Percentiles rank a stretch among this genome's conserved stretches.
Evolutionary conservation across 148 eudicot species (phyloP).

Genomic region (Talinum fruticosum): DNA sequence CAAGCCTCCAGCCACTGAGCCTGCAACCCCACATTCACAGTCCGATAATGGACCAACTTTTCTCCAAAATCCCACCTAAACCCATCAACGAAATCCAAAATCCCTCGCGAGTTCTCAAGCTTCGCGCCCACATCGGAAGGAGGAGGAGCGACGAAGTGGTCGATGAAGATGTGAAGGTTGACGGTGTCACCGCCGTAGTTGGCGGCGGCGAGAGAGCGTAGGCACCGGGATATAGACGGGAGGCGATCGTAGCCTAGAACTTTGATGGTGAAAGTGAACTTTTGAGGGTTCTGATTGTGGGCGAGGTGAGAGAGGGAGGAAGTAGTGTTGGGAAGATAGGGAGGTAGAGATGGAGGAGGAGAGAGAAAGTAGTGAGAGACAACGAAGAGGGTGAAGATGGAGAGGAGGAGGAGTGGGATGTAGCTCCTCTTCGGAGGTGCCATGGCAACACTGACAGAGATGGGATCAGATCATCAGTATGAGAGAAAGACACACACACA

Average conservation of each 20-base stretch:
- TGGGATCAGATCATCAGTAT: neutral
- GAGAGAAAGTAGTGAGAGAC: slow-evolving; percentile 18
- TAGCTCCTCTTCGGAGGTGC: slow-evolving; percentile 18
- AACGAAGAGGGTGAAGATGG: slow-evolving; percentile 8
- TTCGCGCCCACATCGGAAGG: slow-evolving; percentile 32
- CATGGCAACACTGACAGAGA: neutral
- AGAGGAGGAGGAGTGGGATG: slow-evolving; percentile 12
- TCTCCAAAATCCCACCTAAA: slow-evolving; percentile 63
- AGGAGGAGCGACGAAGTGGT: slow-evolving; percentile 42
- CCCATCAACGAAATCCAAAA: slow-evolving; percentile 65
- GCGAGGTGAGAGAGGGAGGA: slow-evolving; percentile 17
- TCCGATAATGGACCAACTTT: slow-evolving; percentile 78
- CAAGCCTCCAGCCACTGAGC: slow-evolving; percentile 97
- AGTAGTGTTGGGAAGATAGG: slow-evolving; percentile 21
- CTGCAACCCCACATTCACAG: slow-evolving; percentile 76
- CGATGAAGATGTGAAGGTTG: slow-evolving; percentile 71
- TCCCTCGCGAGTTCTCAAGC: slow-evolving; percentile 41
- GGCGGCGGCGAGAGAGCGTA: slow-evolving; percentile 63
- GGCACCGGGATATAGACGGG: slow-evolving; percentile 77
- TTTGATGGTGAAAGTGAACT: slow-evolving; percentile 75
- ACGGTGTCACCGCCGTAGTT: slow-evolving; percentile 48
- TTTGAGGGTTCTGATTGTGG: slow-evolving; percentile 14
- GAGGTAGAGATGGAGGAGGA: slow-evolving; percentile 31
- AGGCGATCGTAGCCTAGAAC: slow-evolving; percentile 75
- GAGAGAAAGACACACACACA: no score